Evolutionary conservation across 208 protist species (phyloP).

Genomic region (Acanthamoeba polyphaga): DNA sequence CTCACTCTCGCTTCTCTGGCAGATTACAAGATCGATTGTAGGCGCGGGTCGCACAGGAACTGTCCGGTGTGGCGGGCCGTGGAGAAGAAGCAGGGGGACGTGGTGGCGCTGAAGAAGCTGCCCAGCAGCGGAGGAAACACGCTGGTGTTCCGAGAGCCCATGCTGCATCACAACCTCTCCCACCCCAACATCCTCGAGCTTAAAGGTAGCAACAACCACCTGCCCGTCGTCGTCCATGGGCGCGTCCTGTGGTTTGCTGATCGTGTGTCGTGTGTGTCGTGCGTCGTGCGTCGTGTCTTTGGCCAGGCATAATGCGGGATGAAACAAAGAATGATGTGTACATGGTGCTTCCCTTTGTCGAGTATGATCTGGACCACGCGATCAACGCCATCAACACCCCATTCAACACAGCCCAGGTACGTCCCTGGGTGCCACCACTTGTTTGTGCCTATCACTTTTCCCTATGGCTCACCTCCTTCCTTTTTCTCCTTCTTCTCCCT

Average conservation of each 20-base stretch:
- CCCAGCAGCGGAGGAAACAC: not conserved
- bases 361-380: conserved; percentile 54
- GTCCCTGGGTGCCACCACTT: not conserved
- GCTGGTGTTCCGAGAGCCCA: conserved; percentile 34
- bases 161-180: not conserved
- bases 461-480: not conserved
- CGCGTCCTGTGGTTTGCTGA: not conserved
- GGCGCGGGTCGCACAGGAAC: not conserved
- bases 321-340: not conserved
- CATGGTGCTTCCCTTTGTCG: conserved; percentile 55
- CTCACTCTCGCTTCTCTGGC: not conserved
- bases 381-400: conserved; percentile 13
- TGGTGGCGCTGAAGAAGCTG: conserved; percentile 15
- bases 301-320: not conserved
- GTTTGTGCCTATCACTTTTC: not conserved
- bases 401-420: conserved; percentile 2
- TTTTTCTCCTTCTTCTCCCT: not conserved
- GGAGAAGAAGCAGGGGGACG: conserved; percentile 13
- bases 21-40: conserved; percentile 19
- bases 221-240: too few species aligned
- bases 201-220: not conserved
- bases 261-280: not conserved
- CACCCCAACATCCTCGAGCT: conserved; percentile 56
- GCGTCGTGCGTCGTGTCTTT: not conserved
- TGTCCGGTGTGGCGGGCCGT: conserved; percentile 19